A percentile compares a stretch with the other conserved stretches of the same genome.
phyloP scores from a whole-genome alignment of 768 basidiomycete species.

The Pisolithus microcarpus region DNA sequence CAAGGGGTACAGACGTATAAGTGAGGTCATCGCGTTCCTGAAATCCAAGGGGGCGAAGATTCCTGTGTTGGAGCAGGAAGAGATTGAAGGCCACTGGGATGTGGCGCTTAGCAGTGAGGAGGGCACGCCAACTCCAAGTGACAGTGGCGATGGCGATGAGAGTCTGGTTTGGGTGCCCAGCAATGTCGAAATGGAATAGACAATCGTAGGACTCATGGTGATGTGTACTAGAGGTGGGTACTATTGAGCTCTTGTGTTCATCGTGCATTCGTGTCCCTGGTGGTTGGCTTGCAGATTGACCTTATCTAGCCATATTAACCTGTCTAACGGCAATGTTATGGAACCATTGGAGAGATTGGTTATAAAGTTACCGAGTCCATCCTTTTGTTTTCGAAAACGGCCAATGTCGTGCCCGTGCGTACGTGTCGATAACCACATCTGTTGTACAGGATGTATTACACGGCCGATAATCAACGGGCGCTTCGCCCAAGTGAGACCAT shows the following conservation, averaged over 20 bases:
- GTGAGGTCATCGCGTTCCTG: constrained; percentile 70
- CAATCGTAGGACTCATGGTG: constrained; percentile 5
- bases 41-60: constrained; percentile 67
- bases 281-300: no score
- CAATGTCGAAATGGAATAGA: constrained; percentile 7
- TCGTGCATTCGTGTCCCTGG: no score
- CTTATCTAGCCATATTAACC: no score
- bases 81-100: constrained; percentile 65
- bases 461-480: no score
- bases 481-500: no score
- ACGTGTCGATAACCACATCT: no score
- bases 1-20: constrained; percentile 55
- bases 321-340: no score
- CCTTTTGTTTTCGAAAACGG: no score
- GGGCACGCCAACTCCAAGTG: constrained; percentile 16
- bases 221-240: not conserved
- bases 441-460: no score
- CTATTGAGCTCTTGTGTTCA: not conserved
- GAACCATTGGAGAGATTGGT: no score
- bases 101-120: constrained; percentile 51
- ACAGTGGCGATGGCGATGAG: constrained; percentile 22
- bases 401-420: no score
- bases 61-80: constrained; percentile 36
- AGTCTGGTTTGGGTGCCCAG: constrained; percentile 28
- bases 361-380: no score